phyloP scores from a whole-genome alignment of 2,329 filamentous ascomycete species.

The Trichoderma gracile region DNA sequence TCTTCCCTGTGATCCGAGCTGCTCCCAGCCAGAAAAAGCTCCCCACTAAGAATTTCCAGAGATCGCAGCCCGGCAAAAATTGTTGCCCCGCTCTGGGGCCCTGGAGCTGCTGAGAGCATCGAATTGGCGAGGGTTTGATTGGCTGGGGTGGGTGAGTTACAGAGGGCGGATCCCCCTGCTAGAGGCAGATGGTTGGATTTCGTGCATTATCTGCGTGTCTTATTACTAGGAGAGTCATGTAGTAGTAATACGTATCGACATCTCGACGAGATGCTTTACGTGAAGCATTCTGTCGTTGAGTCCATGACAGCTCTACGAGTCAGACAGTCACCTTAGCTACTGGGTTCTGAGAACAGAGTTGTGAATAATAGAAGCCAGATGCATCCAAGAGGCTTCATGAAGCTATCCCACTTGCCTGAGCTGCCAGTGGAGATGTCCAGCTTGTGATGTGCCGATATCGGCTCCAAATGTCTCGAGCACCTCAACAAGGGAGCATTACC shows the following conservation, averaged over 20 bases:
- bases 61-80: constrained; percentile 9
- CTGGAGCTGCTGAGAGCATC: constrained; percentile 15
- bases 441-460: constrained; percentile 23
- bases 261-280: not conserved
- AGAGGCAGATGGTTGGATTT: not conserved
- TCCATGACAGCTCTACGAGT: no score
- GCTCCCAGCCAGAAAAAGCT: not conserved
- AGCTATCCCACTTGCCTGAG: constrained; percentile 10
- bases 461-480: not conserved
- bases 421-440: constrained; percentile 14
- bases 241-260: not conserved
- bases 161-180: not conserved
- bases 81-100: constrained; percentile 13
- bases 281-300: no score
- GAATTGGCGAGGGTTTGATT: constrained; percentile 28
- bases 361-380: no score
- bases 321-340: no score
- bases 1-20: constrained; percentile 38
- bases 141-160: constrained; percentile 5
- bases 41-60: constrained; percentile 11
- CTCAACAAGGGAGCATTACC: not conserved
- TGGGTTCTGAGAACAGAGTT: no score
- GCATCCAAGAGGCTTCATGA: not conserved
- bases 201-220: not conserved
- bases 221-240: not conserved